A percentile compares a stretch with the other conserved stretches of the same genome.
These are phyloP conservation scores for Erythrobasidium yunnanense DNA, from an alignment of 768 basidiomycete species.

Conservation along the genomic window DNA sequence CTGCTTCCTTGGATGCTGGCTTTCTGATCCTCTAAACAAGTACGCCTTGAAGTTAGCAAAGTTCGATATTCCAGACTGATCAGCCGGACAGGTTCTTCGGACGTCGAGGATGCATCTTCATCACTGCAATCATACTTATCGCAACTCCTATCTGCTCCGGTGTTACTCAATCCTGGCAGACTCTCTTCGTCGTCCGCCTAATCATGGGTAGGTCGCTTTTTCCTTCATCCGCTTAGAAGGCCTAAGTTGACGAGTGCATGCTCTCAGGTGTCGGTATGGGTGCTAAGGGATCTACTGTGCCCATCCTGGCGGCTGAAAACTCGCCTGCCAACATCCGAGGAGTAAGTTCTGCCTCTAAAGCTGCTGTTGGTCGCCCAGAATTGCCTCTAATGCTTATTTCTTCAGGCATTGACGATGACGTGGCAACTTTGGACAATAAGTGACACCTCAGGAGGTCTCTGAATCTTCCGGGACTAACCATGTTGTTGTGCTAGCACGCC, in stretches of 20 bases:
- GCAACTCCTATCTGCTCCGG: constrained; percentile 44
- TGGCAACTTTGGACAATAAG: constrained; percentile 11
- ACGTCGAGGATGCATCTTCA: constrained; percentile 43
- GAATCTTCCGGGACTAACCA: not conserved
- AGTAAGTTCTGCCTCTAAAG: not conserved
- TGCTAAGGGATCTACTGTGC: constrained; percentile 50
- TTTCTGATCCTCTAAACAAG: not conserved
- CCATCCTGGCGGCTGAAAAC: constrained; percentile 65
- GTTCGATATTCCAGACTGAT: not conserved
- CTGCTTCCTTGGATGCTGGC: constrained; percentile 37
- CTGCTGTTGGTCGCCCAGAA: too few relatives aligned
- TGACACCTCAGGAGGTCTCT: not conserved
- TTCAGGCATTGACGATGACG: constrained; percentile 6
- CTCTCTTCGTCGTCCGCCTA: constrained; percentile 26
- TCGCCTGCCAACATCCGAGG: constrained; percentile 1
- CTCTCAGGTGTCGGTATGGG: constrained; percentile 52
- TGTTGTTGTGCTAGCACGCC: constrained; percentile 32
- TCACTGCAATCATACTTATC: constrained; percentile 43
- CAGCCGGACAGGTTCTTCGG: not conserved
- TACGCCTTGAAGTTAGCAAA: too few relatives aligned
- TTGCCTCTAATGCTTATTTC: not conserved
- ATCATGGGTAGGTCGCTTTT: too few relatives aligned
- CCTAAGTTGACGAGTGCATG: not conserved
- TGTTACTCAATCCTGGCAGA: constrained; percentile 42
- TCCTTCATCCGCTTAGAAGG: not conserved